Percentiles rank a stretch among this genome's conserved stretches.
These are phyloP conservation scores for Coemansia sp. DNA, from an alignment of 192 early-diverging fungal genomes.

Conservation along the genomic window DNA sequence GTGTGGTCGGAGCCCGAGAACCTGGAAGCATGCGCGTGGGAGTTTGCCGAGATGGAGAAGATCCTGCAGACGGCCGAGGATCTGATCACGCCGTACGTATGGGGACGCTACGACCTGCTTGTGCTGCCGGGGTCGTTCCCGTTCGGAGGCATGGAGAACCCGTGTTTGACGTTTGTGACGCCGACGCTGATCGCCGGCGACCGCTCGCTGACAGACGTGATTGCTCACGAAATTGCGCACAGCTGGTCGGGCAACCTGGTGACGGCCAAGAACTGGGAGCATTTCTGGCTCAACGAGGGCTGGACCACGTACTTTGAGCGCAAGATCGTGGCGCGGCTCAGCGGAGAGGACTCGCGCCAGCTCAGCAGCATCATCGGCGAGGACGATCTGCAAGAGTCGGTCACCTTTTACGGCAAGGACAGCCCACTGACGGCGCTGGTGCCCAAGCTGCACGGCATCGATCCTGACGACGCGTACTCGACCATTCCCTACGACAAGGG, in stretches of 20 bases:
- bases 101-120: slow-evolving; percentile 95
- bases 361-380: slow-evolving; percentile 87
- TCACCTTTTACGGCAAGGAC: slow-evolving; percentile 66
- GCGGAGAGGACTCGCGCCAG: slow-evolving; percentile 76
- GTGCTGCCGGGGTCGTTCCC: slow-evolving; percentile 87
- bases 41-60: slow-evolving; percentile 81
- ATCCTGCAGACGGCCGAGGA: slow-evolving; percentile 70
- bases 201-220: slow-evolving; percentile 88
- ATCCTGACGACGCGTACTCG: slow-evolving; percentile 84
- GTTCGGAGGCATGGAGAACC: slow-evolving; percentile 97
- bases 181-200: slow-evolving; percentile 96
- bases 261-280: slow-evolving; percentile 79
- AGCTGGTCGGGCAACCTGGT: slow-evolving; percentile 90
- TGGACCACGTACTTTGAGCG: slow-evolving; percentile 93
- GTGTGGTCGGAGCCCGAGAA: slow-evolving; percentile 90
- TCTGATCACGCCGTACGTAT: slow-evolving; percentile 87
- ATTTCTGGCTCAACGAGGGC: slow-evolving; percentile 95
- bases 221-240: slow-evolving; percentile 93
- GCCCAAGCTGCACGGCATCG: slow-evolving; percentile 72
- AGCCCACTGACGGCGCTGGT: slow-evolving; percentile 71
- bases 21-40: slow-evolving; percentile 88
- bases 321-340: slow-evolving; percentile 80
- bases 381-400: slow-evolving; percentile 71
- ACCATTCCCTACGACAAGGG: slow-evolving; percentile 95
- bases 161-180: slow-evolving; percentile 97